Percentiles rank a stretch among this genome's conserved stretches.
Evolutionary conservation across 371 early-diverging fungal species (phyloP).

Genomic region (Apophysomyces sp.): DNA sequence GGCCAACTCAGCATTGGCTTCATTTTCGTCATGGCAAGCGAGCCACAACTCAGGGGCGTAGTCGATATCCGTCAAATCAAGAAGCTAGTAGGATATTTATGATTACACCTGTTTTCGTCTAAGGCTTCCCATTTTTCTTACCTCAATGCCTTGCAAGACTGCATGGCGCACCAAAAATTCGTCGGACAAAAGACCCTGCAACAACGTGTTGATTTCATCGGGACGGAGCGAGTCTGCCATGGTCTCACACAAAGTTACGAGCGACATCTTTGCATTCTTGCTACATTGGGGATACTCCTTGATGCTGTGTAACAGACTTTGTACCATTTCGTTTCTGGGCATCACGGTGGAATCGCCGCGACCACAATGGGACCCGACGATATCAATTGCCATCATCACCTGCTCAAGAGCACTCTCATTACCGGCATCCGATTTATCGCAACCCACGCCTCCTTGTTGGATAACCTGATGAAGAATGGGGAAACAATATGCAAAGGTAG

Average conservation of each 20-base stretch:
- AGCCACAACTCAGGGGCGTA: conserved; percentile 66
- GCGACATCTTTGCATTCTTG: conserved; percentile 56
- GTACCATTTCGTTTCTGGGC: conserved; percentile 78
- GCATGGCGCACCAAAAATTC: conserved; percentile 81
- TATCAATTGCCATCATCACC: conserved; percentile 71
- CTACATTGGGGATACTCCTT: conserved; percentile 66
- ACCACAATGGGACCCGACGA: conserved; percentile 67
- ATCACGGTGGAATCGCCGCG: conserved; percentile 51
- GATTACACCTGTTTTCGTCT: no score
- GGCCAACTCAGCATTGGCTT: conserved; percentile 70
- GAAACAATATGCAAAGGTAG: conserved; percentile 82
- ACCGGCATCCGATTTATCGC: conserved; percentile 34
- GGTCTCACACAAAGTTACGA: conserved; percentile 68
- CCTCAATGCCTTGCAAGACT: conserved; percentile 74
- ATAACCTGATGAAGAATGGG: conserved; percentile 76
- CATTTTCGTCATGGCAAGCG: conserved; percentile 70
- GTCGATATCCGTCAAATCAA: conserved; percentile 69
- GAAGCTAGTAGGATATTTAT: conserved; percentile 20
- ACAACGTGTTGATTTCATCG: conserved; percentile 64
- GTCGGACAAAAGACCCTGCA: conserved; percentile 70
- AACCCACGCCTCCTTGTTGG: conserved; percentile 63
- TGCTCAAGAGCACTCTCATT: conserved; percentile 71
- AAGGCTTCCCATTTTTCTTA: conserved; percentile 3
- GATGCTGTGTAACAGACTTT: conserved; percentile 67
- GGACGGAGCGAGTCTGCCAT: conserved; percentile 61